These are phyloP conservation scores for Bjerkandera adusta DNA, from an alignment of 1,284 basidiomycete genomes.

Conservation along the genomic window DNA sequence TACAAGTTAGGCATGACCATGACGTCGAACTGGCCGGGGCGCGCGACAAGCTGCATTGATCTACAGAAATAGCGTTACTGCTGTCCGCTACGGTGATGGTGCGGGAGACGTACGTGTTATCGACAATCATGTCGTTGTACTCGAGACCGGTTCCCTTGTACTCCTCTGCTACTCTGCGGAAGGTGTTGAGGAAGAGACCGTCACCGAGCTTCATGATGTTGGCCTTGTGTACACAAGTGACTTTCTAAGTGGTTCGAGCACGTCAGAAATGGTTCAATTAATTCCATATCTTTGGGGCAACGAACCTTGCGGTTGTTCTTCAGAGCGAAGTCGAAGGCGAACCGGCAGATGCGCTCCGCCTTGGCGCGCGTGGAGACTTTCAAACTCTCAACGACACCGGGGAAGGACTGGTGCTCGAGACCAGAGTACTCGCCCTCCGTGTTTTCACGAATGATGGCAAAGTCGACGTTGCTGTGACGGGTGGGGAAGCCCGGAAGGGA, in stretches of 20 bases:
- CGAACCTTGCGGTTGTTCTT: conserved; percentile 96
- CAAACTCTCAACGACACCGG: conserved; percentile 97
- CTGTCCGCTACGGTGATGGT: no score
- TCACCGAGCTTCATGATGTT: conserved; percentile 99
- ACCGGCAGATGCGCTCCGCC: conserved; percentile 95
- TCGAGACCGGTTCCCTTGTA: conserved; percentile 93
- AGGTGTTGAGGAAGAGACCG: conserved; percentile 98
- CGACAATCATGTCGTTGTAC: conserved; percentile 98
- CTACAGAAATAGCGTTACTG: conserved; percentile 35
- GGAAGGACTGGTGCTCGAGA: conserved; percentile 96
- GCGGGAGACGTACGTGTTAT: conserved; percentile 78
- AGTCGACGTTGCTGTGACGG: conserved; percentile 96
- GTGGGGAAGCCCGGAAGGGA: conserved; percentile 97
- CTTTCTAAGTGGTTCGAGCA: conserved; percentile 63
- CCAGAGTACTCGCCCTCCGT: conserved; percentile 99
- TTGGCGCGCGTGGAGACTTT: conserved; percentile 97
- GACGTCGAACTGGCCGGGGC: conserved; percentile 95
- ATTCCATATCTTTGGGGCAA: background rate
- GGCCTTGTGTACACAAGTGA: conserved; percentile 99
- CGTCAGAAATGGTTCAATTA: conserved; percentile 1
- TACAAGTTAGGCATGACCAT: conserved; percentile 99
- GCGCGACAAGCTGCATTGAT: conserved; percentile 98
- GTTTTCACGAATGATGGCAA: conserved; percentile 99
- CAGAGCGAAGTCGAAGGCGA: conserved; percentile 98
- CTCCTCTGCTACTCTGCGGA: conserved; percentile 93